A percentile compares a stretch with the other conserved stretches of the same genome.
Conservation (phyloP, 805 yeast species). For the Saccharomyces eubayanus region DNA sequence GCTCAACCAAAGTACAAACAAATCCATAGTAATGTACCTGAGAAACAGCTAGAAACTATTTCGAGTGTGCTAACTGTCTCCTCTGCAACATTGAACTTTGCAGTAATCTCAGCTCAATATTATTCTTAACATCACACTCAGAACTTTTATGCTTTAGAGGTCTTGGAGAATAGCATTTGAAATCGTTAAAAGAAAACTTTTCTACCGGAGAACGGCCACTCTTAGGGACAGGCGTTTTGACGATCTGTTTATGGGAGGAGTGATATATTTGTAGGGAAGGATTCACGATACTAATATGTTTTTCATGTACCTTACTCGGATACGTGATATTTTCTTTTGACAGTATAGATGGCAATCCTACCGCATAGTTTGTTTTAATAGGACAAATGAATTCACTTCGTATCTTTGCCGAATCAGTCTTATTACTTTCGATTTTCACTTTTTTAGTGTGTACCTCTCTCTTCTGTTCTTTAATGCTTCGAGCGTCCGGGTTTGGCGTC, state of each 20-base stretch:
- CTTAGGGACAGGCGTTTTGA: slow-evolving; percentile 4
- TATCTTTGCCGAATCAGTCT: background rate
- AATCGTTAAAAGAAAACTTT: background rate
- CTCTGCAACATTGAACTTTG: slow-evolving; percentile 26
- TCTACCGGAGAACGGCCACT: background rate
- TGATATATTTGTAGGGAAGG: background rate
- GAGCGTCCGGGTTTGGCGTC: background rate
- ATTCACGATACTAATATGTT: background rate
- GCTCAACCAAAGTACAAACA: background rate
- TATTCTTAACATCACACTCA: slow-evolving; percentile 1
- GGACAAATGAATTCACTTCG: background rate
- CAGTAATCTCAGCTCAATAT: slow-evolving; percentile 16
- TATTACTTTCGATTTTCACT: background rate
- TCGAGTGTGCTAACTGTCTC: slow-evolving; percentile 9
- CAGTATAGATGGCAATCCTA: background rate
- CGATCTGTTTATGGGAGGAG: background rate
- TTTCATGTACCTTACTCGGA: background rate
- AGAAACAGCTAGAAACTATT: background rate
- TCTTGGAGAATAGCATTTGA: background rate
- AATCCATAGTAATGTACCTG: background rate
- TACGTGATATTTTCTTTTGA: background rate
- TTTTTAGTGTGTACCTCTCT: background rate
- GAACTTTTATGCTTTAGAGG: background rate
- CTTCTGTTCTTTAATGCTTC: background rate
- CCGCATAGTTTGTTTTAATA: background rate